phyloP scores from a whole-genome alignment of 2,329 filamentous ascomycete genomes.

The Neodidymelliopsis sp. region DNA sequence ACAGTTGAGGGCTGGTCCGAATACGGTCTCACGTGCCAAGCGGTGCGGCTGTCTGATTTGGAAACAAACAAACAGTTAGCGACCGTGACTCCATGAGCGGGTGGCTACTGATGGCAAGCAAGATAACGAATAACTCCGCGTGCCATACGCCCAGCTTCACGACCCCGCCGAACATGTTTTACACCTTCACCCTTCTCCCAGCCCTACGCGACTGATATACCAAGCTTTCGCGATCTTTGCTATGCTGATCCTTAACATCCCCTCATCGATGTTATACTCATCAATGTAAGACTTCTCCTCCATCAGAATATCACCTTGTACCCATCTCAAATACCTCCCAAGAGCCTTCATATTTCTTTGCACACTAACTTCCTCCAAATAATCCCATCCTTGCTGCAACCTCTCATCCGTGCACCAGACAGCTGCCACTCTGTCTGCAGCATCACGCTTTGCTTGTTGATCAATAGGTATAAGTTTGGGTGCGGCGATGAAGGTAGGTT shows the following conservation, averaged over 20 bases:
- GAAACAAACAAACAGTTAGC: background rate
- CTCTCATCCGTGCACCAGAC: conserved; percentile 32
- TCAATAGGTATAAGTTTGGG: conserved; percentile 20
- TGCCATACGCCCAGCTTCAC: too few species aligned
- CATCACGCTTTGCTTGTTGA: conserved; percentile 19
- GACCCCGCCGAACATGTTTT: too few species aligned
- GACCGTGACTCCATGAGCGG: too few species aligned
- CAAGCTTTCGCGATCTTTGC: conserved; percentile 35
- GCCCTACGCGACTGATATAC: conserved; percentile 23
- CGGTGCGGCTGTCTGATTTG: background rate
- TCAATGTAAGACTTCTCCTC: conserved; percentile 35
- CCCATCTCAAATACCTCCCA: conserved; percentile 33
- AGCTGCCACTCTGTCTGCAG: conserved; percentile 20
- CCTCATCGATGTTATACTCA: conserved; percentile 26
- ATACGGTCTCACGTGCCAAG: background rate
- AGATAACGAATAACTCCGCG: too few species aligned
- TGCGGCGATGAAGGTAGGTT: conserved; percentile 29
- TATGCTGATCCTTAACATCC: conserved; percentile 30
- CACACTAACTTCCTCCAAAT: conserved; percentile 27
- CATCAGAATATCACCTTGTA: conserved; percentile 30
- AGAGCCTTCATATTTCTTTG: conserved; percentile 23
- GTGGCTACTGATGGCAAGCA: too few species aligned
- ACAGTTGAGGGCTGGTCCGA: background rate
- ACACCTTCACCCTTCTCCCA: background rate
- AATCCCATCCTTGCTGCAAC: conserved; percentile 39